Evolutionary conservation across 2,329 filamentous ascomycete genomes (phyloP), one percentile per base, ranked within the genome.

Genomic region (Zarea fungicola): DNA sequence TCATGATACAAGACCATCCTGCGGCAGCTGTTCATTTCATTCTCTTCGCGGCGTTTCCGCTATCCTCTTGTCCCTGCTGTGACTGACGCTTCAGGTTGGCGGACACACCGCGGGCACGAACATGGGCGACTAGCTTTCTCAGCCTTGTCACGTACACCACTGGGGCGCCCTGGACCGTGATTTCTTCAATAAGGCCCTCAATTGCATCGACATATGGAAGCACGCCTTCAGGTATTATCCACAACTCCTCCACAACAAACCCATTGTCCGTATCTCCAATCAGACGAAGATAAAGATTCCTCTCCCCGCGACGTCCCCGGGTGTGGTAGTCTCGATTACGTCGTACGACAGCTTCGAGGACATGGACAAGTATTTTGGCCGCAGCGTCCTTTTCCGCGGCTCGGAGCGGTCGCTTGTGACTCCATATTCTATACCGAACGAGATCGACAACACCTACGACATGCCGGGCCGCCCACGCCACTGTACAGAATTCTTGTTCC

Each of bases 391-490:
- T 65, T 54, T 76, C 73, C 35, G 55, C 58, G 0, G 54, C 51
- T 11, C 62, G 56, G 0, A 75, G 65, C 1, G 71, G 69, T 6
- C 55, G 58, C 40, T 67, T 61, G 4, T 68, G 64, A 23, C 62
- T 59, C 49, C 67, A 65, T 11, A 78, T 65, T 14, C 68, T 60
- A 28, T 67, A 62, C 37, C 66, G 63, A 51, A 81, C 72, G 50
- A 72, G 69, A 26, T 58, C 55, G 11, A 72, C 63, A 22, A 71
- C 70, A 18, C 67, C 65, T 6, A 63, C 55, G 25, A 80, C 66
- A 48, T 78, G 76, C 5, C 56, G 60, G 1, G 73, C 70, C 3
- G 75, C 77, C 77, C 77, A 80, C 8, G 62, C 46, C 1, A 75
- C 72, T 50, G 75, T 58, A 16, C 28, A 44, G 11, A 9, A 9